Percentiles rank a stretch among this genome's conserved stretches.
Evolutionary conservation across 1,139 yeast genomes (phyloP).

Genomic region (Geotrichum carabidarum): DNA sequence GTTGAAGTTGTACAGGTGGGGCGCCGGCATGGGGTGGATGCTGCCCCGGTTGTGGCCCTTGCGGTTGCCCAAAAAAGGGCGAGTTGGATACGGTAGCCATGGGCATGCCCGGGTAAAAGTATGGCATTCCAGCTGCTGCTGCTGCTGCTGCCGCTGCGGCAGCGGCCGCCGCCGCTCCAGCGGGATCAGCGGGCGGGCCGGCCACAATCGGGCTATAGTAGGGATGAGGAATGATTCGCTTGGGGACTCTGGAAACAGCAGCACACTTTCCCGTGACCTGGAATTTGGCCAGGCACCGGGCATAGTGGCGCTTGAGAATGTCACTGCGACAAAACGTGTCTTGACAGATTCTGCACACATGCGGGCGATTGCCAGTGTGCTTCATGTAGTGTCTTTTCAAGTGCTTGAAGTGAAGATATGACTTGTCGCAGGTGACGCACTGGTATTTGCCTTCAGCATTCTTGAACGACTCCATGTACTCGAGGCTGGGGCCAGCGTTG

Average conservation of each 20-base stretch:
- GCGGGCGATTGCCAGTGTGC: conserved; percentile 22
- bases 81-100: not conserved
- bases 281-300: conserved; percentile 25
- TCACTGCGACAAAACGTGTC: conserved; percentile 22
- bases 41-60: not conserved
- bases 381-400: conserved; percentile 21
- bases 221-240: conserved; percentile 17
- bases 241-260: conserved; percentile 25
- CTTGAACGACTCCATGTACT: conserved; percentile 19
- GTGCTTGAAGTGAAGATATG: conserved; percentile 21
- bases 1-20: not conserved
- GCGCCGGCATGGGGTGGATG: conserved; percentile 3
- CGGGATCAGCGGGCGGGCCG: not conserved
- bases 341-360: conserved; percentile 20
- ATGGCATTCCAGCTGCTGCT: conserved; percentile 1
- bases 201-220: not conserved
- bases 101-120: conserved; percentile 1
- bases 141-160: conserved; percentile 2
- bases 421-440: conserved; percentile 22
- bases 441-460: conserved; percentile 26
- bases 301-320: conserved; percentile 22
- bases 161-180: not conserved
- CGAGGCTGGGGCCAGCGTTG: conserved; percentile 11
- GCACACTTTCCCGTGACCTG: conserved; percentile 24
- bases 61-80: not conserved